Base-by-base conservation (phyloP, 768 basidiomycete species). In the Rhodotorula taiwanensis region DNA sequence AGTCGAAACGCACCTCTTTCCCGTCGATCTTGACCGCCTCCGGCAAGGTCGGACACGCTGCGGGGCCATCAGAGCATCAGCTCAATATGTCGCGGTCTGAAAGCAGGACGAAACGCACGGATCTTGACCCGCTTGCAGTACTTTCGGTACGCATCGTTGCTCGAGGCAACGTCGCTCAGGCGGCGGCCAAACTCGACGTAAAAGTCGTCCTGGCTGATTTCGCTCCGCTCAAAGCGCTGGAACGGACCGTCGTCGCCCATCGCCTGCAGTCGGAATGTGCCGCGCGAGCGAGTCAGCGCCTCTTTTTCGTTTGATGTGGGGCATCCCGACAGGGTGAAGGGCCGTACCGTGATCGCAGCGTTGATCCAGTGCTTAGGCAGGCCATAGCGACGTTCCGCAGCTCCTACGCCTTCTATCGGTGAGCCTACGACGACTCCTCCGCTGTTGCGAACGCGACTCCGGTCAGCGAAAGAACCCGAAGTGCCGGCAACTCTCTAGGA, bases 351-450 rank as follows among this genome's bases (percentile, higher is more conserved):
- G 54, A 69, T 69, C 34, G 34, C 33, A 11, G 41, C 54, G 55
- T 69, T 69, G 55, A 69, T 45, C 51, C 57, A 69, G 45, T 69
- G 55, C 5, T 27, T 21, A 3, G 67, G 67, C 6, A 69, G 62
- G 5, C 43, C 18, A 42, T 52, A 55, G 2, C 41, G 49, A 10
- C 25, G 14, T 36, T 69, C 67, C 25, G 50, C 58, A 21, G 31
- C 10, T 5, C 44, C 9, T 28, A 69, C 56, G 1, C 57, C 67
- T 1, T 41, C 58, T 4, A 69, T 51, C 0, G 67, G 67, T 14
- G 67, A 69, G 7, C 67, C 67, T 3, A 62, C 55, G 27, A 69
- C 67, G 18, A 69, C 67, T 4, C 67, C 67, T 7, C 67, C 67
- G 47, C 61, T 67, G 54, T 6, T 13, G 11, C 2, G 3, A 2